These are phyloP conservation scores for Lentinus brumalis DNA, from an alignment of 768 basidiomycete genomes.

Conservation along the genomic window DNA sequence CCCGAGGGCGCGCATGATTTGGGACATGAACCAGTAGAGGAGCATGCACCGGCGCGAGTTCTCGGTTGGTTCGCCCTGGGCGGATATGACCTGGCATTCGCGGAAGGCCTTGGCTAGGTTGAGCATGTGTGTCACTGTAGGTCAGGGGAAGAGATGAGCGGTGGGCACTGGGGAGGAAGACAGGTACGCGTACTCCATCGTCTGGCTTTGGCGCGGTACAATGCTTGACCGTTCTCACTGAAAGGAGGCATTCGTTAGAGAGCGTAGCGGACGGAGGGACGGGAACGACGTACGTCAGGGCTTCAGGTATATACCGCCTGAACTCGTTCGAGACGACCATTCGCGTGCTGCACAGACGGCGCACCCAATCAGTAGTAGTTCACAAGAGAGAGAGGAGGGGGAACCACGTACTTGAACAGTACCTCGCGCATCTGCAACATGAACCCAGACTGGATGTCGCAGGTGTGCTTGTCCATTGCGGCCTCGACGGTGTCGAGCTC, in stretches of 20 bases:
- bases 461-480: conserved; percentile 63
- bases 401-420: conserved; percentile 66
- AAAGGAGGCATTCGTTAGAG: conserved; percentile 43
- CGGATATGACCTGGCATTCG: conserved; percentile 50
- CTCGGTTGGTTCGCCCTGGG: conserved; percentile 53
- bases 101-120: conserved; percentile 59
- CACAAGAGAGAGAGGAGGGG: not conserved
- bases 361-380: not conserved
- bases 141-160: not conserved
- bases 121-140: conserved; percentile 60
- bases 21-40: conserved; percentile 75
- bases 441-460: conserved; percentile 64
- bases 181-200: conserved; percentile 26
- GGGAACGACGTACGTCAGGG: conserved; percentile 45
- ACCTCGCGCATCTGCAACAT: conserved; percentile 72
- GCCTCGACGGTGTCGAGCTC: conserved; percentile 68
- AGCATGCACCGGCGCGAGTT: conserved; percentile 66
- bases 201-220: conserved; percentile 29
- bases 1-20: conserved; percentile 57
- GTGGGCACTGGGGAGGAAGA: too few relatives aligned
- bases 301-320: conserved; percentile 61
- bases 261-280: conserved; percentile 25
- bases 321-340: conserved; percentile 74
- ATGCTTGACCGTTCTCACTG: conserved; percentile 26
- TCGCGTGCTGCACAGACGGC: conserved; percentile 48